Base-by-base conservation (phyloP, 2,329 filamentous ascomycete species). In the Aspergillus ochraceus region DNA sequence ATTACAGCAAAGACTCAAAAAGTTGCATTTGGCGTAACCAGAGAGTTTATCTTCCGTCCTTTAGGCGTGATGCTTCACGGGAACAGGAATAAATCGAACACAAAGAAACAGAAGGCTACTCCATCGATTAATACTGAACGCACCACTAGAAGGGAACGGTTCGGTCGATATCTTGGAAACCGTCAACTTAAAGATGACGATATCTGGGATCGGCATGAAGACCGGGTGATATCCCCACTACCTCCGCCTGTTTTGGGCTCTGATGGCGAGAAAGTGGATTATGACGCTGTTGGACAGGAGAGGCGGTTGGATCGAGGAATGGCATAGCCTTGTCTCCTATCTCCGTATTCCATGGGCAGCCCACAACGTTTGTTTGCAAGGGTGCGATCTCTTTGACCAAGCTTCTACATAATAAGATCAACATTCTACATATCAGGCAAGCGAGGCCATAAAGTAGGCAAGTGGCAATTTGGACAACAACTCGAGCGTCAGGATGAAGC, bases 161-260 rank as follows among this genome's bases (percentile, higher is more conserved):
- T 73, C 11, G 60, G 69, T 49, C 59, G 68, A n/a, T 73, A 73
- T 51, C 63, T 72, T 29, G 57, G 63, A 8, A 54, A 64, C 29
- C 62, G 63, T 19, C 63, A 58, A 26, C 62, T 69, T 12, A 53
- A 65, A 22, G 70, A 71, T 26, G 70, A 73, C 3, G 71, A 74
- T 59, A 71, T 74, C 51, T 74, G 71, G 71, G 64, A 67, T 24
- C 58, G 66, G 30, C 67, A 74, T 54, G 63, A 62, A 30, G 64
- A 68, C 39, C 52, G 59, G 53, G 39, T 60, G 59, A 58, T 60
- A 14, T 49, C 50, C 19, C 53, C 59, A 47, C 49, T 61, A 14
- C 62, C 59, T 14, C 55, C 58, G 26, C 26, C 26, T 26, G 62
- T 59, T 30, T 39, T 63, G 53, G 57, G 57, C 8, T 54, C 52